Base-by-base conservation (phyloP, 2,329 filamentous ascomycete species). In the Xylaria polymorpha region DNA sequence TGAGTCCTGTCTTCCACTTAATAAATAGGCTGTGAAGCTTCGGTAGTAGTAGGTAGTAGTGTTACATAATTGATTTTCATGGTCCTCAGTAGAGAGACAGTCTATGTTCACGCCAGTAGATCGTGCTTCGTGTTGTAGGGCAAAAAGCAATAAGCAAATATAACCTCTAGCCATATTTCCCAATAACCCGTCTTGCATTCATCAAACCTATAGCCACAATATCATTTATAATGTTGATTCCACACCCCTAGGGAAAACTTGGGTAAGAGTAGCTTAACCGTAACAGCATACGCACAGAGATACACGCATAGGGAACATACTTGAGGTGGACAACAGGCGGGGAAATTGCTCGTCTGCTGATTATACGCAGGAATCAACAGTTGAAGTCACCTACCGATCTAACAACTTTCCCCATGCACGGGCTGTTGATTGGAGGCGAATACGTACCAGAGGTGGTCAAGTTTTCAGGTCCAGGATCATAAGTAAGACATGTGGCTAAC, bases 401-500 rank as follows among this genome's bases (percentile, higher is more conserved):
- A 2, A 50, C 22, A 12, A 14, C 22, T 50, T 25, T 29, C 46
- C 15, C 22, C 8, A 8, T 14, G 15, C 12, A 50, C 6, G 2
- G 1, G 12, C 46, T 50, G 22, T 29, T 25, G 5, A 22, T 15
- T 50, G 22, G 46, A 50, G 46, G 18, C 7, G 22, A 25, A 29
- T 15, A 25, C 22, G 29, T 29, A 29, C 12, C 29, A 18, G 22
- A 50, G 14, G 6, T 15, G 22, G 46, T 29, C 22, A 8, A 8
- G 14, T 50, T 50, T 5, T 18, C 7, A 18, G n/a, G 3, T 14
- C 3, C 10, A 14, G 18, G 32, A 20, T 4, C 6, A 2, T 37
- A 55, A 51, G 48, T 55, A 18, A 37, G 51, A 55, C 15, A 61
- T 66, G 50, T 20, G 29, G 22, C 22, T 15, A 12, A 3, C 14